A percentile compares a stretch with the other conserved stretches of the same genome.
These are phyloP conservation scores for Apiospora kogelbergensis DNA, from an alignment of 2,329 filamentous ascomycete genomes.

Conservation along the genomic window DNA sequence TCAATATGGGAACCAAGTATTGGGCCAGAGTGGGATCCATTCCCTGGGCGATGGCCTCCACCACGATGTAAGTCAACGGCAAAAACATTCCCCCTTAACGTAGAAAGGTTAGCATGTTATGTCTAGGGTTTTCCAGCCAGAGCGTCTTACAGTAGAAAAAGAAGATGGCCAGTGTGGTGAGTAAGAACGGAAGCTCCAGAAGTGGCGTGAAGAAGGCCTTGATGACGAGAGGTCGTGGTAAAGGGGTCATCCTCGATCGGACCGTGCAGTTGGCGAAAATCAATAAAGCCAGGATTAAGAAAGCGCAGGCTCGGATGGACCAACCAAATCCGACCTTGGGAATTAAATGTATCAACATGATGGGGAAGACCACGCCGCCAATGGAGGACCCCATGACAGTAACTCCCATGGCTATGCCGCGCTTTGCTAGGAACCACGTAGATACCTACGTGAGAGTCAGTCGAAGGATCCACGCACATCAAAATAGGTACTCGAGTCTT, in stretches of 20 bases:
- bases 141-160: slow-evolving; percentile 46
- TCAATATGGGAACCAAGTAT: slow-evolving; percentile 58
- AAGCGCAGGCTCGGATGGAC: slow-evolving; percentile 38
- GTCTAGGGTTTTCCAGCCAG: too few relatives aligned
- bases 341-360: slow-evolving; percentile 54
- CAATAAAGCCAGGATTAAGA: slow-evolving; percentile 32
- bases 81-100: slow-evolving; percentile 50
- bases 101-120: too few relatives aligned
- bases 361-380: slow-evolving; percentile 55
- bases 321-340: slow-evolving; percentile 43
- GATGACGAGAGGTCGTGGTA: slow-evolving; percentile 21
- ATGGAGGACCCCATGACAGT: slow-evolving; percentile 48
- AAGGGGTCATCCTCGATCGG: slow-evolving; percentile 26
- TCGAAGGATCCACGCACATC: slow-evolving; percentile 25
- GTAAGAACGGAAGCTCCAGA: slow-evolving; percentile 43
- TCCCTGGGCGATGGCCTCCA: slow-evolving; percentile 46
- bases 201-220: slow-evolving; percentile 48
- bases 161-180: slow-evolving; percentile 48
- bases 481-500: slow-evolving; percentile 13
- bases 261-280: slow-evolving; percentile 20
- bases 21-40: slow-evolving; percentile 41
- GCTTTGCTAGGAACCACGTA: slow-evolving; percentile 46
- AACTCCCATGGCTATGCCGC: slow-evolving; percentile 48
- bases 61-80: slow-evolving; percentile 52
- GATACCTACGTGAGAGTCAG: too few relatives aligned